phyloP scores from a whole-genome alignment of 1,284 basidiomycete genomes.

The Cronartium quercuum region DNA sequence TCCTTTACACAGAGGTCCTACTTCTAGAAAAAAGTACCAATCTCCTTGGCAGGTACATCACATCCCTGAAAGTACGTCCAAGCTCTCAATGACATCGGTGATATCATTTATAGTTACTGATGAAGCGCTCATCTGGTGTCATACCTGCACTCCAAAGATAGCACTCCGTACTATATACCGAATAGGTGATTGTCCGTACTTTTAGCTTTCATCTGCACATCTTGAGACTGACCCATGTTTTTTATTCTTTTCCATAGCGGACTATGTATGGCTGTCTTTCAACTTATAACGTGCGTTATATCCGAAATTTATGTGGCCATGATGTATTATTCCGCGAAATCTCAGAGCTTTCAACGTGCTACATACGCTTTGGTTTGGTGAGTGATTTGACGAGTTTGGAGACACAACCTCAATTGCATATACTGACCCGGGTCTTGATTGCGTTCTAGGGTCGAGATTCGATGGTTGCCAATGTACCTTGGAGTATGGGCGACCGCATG shows the following conservation, averaged over 20 bases:
- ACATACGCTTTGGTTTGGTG: not conserved
- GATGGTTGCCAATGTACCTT: not conserved
- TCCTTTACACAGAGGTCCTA: not conserved
- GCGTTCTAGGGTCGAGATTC: not conserved
- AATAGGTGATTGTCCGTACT: not conserved
- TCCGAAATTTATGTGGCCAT: conserved; percentile 1
- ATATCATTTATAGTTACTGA: too few relatives aligned
- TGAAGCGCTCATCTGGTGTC: too few relatives aligned
- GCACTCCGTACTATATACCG: not conserved
- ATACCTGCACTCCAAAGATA: not conserved
- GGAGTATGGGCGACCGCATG: not conserved
- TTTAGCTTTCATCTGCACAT: not conserved
- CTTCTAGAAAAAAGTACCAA: not conserved
- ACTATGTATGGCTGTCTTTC: not conserved
- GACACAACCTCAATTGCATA: too few relatives aligned
- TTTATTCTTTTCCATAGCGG: not conserved
- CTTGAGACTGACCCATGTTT: not conserved
- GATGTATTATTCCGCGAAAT: not conserved
- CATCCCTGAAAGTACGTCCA: not conserved
- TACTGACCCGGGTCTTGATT: not conserved
- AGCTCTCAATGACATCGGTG: too few relatives aligned
- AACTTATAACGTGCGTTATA: not conserved
- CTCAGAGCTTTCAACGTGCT: not conserved
- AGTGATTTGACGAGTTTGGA: not conserved
- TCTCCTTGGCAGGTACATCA: not conserved